Base-by-base conservation (phyloP, 2,329 filamentous ascomycete species). In the Bipolaris cookei region DNA sequence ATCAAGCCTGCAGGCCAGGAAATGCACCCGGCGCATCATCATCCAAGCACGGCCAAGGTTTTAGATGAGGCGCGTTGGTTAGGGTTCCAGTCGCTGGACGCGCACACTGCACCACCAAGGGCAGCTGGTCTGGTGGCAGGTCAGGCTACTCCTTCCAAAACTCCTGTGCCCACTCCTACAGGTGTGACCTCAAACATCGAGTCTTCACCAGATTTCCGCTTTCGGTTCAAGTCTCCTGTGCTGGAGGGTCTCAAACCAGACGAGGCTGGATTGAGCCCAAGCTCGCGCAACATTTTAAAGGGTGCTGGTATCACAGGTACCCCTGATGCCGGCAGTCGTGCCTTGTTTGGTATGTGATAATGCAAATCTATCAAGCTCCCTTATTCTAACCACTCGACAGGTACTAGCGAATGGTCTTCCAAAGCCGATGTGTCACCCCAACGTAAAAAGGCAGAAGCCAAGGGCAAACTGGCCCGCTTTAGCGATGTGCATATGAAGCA, bases 21-120 rank as follows among this genome's bases (percentile, higher is more conserved):
- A 75, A 97, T 97, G 93, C 93, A 97, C 73, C 94, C 94, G 7
- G 90, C 90, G 79, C 90, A 90, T 72, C 86, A 87, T 54, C 91
- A 95, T 55, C 83, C 86, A 51, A 88, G 83, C 63, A 93, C 90
- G 20, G 89, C 87, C 60, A 90, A 90, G 51, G 82, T 90, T 42
- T 86, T 89, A 1, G 92, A 95, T 23, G 92, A 92, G 10, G 92
- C 90, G 5, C 82, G 95, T 41, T 86, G 90, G 69, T 83, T 96
- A 20, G 93, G 93, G 14, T 97, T 97, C 76, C 86, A 86, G 57
- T 65, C 72, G 18, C 88, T 95, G 74, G 86, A 84, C 59, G 78
- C 84, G n/a, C 76, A 80, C 32, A 81, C 81, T 8, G 82, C 80
- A 61, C 80, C 80, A 0, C 75, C 76, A 18, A 80, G 79, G 54